phyloP scores from a whole-genome alignment of 805 yeast genomes.

The Saccharomyces eubayanus region DNA sequence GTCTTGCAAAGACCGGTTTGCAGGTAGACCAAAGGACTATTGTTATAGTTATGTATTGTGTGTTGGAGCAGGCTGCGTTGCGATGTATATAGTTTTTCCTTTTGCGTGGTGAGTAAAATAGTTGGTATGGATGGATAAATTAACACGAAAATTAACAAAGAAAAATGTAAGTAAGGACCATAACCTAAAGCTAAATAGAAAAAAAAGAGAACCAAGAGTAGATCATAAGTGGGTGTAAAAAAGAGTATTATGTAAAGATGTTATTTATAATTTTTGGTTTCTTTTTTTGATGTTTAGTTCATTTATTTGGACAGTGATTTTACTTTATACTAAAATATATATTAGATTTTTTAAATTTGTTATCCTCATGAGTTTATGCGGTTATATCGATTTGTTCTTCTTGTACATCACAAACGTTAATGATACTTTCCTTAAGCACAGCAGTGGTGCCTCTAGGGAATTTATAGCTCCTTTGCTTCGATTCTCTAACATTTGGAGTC shows the following conservation, averaged over 20 bases:
- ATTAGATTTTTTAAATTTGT: background rate
- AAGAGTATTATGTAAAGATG: background rate
- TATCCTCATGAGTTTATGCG: conserved; percentile 10
- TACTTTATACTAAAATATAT: background rate
- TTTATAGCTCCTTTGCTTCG: conserved; percentile 74
- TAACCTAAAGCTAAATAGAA: background rate
- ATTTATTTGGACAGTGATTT: background rate
- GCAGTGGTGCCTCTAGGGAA: conserved; percentile 94
- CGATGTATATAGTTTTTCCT: background rate
- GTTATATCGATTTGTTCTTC: conserved; percentile 45
- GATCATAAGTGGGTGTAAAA: background rate
- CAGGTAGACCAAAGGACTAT: background rate
- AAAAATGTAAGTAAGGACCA: background rate
- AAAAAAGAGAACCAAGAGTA: background rate
- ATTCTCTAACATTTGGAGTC: conserved; percentile 82
- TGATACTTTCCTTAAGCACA: conserved; percentile 58
- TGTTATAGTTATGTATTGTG: background rate
- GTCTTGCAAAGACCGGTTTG: background rate
- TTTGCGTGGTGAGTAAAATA: background rate
- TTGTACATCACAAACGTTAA: conserved; percentile 58
- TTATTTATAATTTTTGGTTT: background rate
- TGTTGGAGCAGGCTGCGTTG: background rate
- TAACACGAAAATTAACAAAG: background rate
- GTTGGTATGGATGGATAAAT: background rate
- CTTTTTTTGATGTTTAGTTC: background rate